Percentiles rank a stretch among this genome's conserved stretches.
These are phyloP conservation scores for Lantana camara DNA, from an alignment of 257 asterid species.

Conservation along the genomic window DNA sequence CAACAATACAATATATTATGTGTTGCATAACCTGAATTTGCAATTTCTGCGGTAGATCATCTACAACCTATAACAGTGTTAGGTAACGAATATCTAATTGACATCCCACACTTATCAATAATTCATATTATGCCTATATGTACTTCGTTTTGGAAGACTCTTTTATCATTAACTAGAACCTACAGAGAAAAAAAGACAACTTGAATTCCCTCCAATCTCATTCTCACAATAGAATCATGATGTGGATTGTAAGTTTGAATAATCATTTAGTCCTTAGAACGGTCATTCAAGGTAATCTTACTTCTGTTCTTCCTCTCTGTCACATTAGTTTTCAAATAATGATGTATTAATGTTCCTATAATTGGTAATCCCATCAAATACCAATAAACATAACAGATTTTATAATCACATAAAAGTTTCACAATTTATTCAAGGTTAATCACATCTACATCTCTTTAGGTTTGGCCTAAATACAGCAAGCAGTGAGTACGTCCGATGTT, in stretches of 20 bases:
- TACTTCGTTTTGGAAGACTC: background rate
- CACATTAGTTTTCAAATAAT: background rate
- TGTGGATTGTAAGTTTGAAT: background rate
- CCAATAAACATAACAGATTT: slow-evolving; percentile 9
- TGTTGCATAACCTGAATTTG: background rate
- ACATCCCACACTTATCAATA: background rate
- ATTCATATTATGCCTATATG: background rate
- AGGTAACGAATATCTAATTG: background rate
- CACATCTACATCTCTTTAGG: too few relatives aligned
- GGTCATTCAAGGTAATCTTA: background rate
- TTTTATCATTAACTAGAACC: background rate
- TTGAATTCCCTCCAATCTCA: slow-evolving; percentile 4
- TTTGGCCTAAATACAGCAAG: too few relatives aligned
- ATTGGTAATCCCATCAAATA: background rate
- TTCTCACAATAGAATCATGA: background rate
- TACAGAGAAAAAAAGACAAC: background rate
- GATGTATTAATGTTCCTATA: background rate
- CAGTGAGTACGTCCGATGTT: too few relatives aligned
- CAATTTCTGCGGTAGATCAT: background rate
- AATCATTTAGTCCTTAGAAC: slow-evolving; percentile 8
- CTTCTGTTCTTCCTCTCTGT: background rate
- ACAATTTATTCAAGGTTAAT: too few relatives aligned
- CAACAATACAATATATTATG: background rate
- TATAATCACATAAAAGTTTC: slow-evolving; percentile 2
- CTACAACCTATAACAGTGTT: slow-evolving; percentile 1